Evolutionary conservation across 140 eudicot genomes (phyloP).

Genomic region (Bidens hawaiensis): DNA sequence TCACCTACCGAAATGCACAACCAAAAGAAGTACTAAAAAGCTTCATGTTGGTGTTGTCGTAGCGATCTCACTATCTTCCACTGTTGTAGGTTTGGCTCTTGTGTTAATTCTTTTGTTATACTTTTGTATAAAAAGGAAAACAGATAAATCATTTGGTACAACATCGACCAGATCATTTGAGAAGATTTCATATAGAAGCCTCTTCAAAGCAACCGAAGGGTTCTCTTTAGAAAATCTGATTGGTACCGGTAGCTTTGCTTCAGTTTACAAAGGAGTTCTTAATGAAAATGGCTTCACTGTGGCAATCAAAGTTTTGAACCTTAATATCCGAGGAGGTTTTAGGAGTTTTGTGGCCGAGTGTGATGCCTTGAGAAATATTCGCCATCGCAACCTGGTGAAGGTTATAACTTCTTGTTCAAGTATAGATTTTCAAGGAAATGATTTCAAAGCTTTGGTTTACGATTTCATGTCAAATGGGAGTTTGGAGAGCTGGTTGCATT

Average conservation of each 20-base stretch:
- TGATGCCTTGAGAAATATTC: constrained; percentile 25
- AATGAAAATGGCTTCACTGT: constrained; percentile 18
- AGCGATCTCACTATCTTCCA: constrained; percentile 4
- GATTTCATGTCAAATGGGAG: constrained; percentile 38
- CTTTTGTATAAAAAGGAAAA: neutral
- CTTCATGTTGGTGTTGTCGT: constrained; percentile 1
- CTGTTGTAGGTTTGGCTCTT: constrained; percentile 6
- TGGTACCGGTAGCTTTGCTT: constrained; percentile 34
- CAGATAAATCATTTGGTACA: neutral
- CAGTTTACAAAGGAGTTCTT: constrained; percentile 37
- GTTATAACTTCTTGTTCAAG: constrained; percentile 34
- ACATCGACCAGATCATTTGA: neutral
- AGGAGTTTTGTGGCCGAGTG: constrained; percentile 43
- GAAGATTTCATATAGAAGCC: constrained; percentile 31
- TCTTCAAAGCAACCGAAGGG: constrained; percentile 32
- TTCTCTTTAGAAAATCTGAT: constrained; percentile 33
- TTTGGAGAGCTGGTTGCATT: constrained; percentile 32
- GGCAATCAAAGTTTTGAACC: constrained; percentile 38
- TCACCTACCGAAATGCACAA: constrained; percentile 25
- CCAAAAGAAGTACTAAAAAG: neutral
- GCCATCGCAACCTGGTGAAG: constrained; percentile 35
- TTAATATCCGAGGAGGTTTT: constrained; percentile 19
- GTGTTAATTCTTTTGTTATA: neutral
- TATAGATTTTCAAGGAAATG: constrained; percentile 37
- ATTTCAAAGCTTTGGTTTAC: constrained; percentile 47